These are phyloP conservation scores for Fusarium coffeatum DNA, from an alignment of 2,329 filamentous ascomycete genomes.

Conservation along the genomic window DNA sequence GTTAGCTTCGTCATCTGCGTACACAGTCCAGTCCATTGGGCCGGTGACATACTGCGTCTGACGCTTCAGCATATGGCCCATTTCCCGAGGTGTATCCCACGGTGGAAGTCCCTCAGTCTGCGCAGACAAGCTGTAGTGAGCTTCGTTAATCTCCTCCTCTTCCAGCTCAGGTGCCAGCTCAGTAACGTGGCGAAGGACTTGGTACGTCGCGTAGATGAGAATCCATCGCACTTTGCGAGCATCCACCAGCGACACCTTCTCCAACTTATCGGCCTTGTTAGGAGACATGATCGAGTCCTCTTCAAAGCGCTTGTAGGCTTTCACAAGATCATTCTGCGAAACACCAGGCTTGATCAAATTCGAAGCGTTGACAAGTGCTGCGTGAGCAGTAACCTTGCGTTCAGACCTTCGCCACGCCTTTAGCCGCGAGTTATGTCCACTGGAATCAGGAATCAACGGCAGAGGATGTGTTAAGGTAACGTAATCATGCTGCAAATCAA, in stretches of 20 bases:
- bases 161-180: constrained; percentile 69
- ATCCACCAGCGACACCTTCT: constrained; percentile 68
- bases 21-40: constrained; percentile 20
- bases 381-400: constrained; percentile 61
- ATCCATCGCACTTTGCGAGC: constrained; percentile 84
- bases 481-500: constrained; percentile 72
- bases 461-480: constrained; percentile 71
- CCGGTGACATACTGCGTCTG: constrained; percentile 46
- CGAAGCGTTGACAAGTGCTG: constrained; percentile 64
- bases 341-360: constrained; percentile 56
- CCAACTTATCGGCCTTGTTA: constrained; percentile 65
- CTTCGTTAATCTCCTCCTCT: constrained; percentile 66
- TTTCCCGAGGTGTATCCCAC: constrained; percentile 55
- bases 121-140: constrained; percentile 67
- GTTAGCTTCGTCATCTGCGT: constrained; percentile 5
- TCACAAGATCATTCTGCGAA: constrained; percentile 68
- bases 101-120: constrained; percentile 58
- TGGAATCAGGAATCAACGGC: constrained; percentile 70
- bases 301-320: constrained; percentile 78
- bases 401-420: constrained; percentile 62
- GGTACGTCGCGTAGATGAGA: constrained; percentile 77
- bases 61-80: constrained; percentile 45
- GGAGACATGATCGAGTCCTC: constrained; percentile 64
- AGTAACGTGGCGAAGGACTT: constrained; percentile 75
- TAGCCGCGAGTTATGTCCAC: constrained; percentile 47